Evolutionary conservation across 495 filamentous ascomycete species (phyloP).

Genomic region (Neurospora africana): DNA sequence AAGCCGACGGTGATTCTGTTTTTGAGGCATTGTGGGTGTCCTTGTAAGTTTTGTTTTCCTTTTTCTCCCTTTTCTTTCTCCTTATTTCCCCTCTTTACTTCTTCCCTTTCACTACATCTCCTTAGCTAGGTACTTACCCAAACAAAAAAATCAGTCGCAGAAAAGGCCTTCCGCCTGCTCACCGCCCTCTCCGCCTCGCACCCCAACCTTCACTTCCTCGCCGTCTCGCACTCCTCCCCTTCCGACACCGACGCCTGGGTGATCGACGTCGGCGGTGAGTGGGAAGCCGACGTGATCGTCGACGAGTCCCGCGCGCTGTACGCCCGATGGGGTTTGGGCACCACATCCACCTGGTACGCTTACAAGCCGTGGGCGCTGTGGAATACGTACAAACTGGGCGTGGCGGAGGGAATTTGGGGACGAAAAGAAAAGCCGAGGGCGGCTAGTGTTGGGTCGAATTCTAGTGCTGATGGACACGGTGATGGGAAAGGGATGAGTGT

Average conservation of each 20-base stretch:
- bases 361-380: conserved; percentile 34
- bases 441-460: conserved; percentile 14
- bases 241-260: conserved; percentile 45
- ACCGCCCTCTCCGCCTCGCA: conserved; percentile 34
- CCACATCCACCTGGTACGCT: conserved; percentile 41
- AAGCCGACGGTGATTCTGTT: conserved; percentile 46
- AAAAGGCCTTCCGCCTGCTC: conserved; percentile 44
- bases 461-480: neutral
- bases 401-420: conserved; percentile 46
- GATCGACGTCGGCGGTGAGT: conserved; percentile 39
- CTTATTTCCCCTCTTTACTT: neutral
- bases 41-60: conserved; percentile 31
- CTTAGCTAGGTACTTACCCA: no score
- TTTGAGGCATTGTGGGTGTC: conserved; percentile 51
- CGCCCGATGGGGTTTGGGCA: conserved; percentile 44
- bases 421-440: conserved; percentile 29
- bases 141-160: conserved; percentile 34
- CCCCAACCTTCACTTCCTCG: conserved; percentile 42
- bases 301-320: conserved; percentile 43
- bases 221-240: conserved; percentile 45
- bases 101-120: neutral
- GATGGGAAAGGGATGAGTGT: neutral
- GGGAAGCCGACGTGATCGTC: conserved; percentile 41
- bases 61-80: neutral
- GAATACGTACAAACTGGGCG: conserved; percentile 36